A percentile compares a stretch with the other conserved stretches of the same genome.
These are phyloP conservation scores for Aechmea fasciata DNA, from an alignment of 176 grass and related monocot species.

Conservation along the genomic window DNA sequence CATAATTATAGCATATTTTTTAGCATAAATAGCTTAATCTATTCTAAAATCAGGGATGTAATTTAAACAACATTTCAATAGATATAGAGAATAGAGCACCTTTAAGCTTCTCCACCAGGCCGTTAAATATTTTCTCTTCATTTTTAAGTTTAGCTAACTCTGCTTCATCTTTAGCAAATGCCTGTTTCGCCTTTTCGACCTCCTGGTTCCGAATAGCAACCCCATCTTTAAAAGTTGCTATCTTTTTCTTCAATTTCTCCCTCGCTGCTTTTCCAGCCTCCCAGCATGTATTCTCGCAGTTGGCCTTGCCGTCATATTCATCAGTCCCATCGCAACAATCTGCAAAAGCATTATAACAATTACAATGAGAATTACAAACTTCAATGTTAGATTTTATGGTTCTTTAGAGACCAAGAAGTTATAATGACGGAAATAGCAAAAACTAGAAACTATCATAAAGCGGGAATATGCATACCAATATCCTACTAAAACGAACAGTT, in stretches of 20 bases:
- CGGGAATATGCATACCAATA: not conserved
- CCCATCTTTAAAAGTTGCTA: constrained; percentile 70
- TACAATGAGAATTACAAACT: not conserved
- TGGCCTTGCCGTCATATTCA: constrained; percentile 63
- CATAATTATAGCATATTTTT: not conserved
- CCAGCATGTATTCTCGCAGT: constrained; percentile 92
- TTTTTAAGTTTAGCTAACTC: constrained; percentile 64
- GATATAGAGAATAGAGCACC: constrained; percentile 26
- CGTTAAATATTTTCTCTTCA: constrained; percentile 81
- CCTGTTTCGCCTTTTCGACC: constrained; percentile 67
- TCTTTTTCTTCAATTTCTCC: constrained; percentile 84
- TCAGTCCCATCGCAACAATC: constrained; percentile 99
- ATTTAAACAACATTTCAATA: not conserved
- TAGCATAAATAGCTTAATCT: not conserved
- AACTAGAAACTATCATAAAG: not conserved
- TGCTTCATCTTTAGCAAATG: constrained; percentile 70
- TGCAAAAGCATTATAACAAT: constrained; percentile 14
- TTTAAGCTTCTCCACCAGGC: constrained; percentile 82
- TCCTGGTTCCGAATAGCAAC: constrained; percentile 62
- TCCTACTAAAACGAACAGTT: not conserved
- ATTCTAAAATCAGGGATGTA: not conserved
- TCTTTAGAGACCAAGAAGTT: not conserved
- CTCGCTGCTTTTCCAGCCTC: constrained; percentile 87
- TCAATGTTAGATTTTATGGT: not conserved
- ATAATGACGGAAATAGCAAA: not conserved